phyloP scores from a whole-genome alignment of 306 rosid genomes.

The Vicia faba region DNA sequence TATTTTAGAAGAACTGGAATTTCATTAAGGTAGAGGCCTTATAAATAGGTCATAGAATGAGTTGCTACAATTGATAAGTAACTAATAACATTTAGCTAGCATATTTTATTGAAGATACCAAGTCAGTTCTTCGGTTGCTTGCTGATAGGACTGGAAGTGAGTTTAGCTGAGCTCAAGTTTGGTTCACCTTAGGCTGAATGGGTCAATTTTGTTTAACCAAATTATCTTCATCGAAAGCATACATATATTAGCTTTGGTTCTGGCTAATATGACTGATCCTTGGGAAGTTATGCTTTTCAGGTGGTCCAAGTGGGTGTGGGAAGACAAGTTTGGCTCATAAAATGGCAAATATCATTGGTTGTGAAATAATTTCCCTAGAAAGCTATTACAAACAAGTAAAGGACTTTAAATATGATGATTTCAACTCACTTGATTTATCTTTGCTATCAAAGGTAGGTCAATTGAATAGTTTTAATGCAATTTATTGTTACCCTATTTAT shows the following conservation, averaged over 20 bases:
- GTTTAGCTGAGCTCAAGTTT: too few species aligned
- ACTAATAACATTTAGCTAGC: conserved; percentile 10
- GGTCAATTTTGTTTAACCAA: conserved; percentile 23
- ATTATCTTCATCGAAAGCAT: conserved; percentile 27
- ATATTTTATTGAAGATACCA: neutral
- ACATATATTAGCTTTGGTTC: conserved; percentile 12
- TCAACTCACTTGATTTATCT: conserved; percentile 79
- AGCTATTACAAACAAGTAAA: conserved; percentile 86
- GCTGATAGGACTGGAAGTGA: too few species aligned
- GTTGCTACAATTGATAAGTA: conserved; percentile 12
- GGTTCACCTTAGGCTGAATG: too few species aligned
- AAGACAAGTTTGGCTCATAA: conserved; percentile 99
- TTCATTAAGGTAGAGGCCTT: conserved; percentile 23
- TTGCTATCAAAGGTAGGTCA: conserved; percentile 80
- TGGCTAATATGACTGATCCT: conserved; percentile 29
- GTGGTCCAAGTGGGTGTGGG: conserved; percentile 99
- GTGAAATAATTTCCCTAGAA: conserved; percentile 95
- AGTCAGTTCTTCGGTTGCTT: too few species aligned
- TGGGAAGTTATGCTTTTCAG: conserved; percentile 53
- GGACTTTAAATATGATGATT: conserved; percentile 93
- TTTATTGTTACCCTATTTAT: conserved; percentile 29
- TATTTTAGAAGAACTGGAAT: conserved; percentile 26
- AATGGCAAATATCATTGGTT: conserved; percentile 98
- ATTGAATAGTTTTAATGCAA: conserved; percentile 18
- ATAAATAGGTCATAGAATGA: neutral